Evolutionary conservation across 2,329 filamentous ascomycete species (phyloP).

Genomic region (Neopestalotiopsis clavispora): DNA sequence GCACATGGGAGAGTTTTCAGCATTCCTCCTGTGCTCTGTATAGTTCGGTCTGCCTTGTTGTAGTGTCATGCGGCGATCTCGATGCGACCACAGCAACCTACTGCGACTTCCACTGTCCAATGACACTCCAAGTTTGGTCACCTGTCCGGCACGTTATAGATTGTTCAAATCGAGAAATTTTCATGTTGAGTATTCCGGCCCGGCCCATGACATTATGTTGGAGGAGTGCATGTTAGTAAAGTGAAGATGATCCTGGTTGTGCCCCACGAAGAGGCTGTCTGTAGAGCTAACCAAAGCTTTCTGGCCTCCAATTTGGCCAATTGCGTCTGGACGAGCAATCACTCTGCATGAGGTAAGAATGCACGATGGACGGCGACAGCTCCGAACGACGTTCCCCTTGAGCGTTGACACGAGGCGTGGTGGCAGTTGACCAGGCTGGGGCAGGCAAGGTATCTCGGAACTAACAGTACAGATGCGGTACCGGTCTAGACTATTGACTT

Average conservation of each 20-base stretch:
- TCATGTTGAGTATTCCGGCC: background rate
- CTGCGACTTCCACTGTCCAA: background rate
- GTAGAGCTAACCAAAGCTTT: background rate
- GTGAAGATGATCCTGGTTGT: background rate
- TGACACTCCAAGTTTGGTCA: background rate
- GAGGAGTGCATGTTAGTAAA: background rate
- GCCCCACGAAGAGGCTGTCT: background rate
- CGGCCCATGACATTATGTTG: constrained; percentile 1
- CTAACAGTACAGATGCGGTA: background rate
- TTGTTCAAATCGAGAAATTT: background rate
- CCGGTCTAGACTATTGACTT: background rate
- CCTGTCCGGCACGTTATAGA: background rate
- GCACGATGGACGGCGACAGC: background rate
- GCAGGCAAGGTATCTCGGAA: background rate
- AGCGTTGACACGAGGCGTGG: background rate
- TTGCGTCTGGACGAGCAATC: background rate
- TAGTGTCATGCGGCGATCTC: background rate
- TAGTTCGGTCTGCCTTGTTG: background rate
- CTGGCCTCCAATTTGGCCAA: background rate
- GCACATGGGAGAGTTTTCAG: background rate
- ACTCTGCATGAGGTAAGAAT: background rate
- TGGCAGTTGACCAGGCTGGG: background rate
- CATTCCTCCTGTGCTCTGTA: background rate
- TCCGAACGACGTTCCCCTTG: background rate
- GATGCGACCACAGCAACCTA: background rate